Base-by-base conservation (phyloP, 139 green algal species). In the Haematococcus sp. region DNA sequence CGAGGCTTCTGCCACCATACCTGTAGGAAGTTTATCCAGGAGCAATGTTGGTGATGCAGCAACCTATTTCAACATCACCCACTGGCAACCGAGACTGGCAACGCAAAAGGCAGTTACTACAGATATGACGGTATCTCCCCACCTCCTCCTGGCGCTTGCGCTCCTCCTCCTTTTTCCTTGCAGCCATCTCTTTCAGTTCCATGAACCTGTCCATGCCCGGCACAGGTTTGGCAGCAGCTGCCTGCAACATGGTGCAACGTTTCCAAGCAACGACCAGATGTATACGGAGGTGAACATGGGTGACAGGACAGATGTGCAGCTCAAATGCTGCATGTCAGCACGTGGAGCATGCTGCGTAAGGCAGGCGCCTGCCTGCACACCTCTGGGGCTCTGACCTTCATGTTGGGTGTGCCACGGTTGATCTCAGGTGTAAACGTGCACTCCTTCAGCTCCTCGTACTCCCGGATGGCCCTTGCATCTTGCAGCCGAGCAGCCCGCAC, bases 351-450 rank as follows among this genome's bases (percentile, higher is more conserved):
- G 40, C 20, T 23, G 31, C 31, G 5, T 30, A 31, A 15, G 11
- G 40, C 7, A 7, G 40, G 7, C 40, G 7, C 11, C 11, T 49
- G 40, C 40, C 40, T 49, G 40, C 40, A 49, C 25, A 44, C 25
- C 20, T 65, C 75, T 15, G 52, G 71, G 33, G 64, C 66, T 19
- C 22, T 65, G 54, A 49, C 40, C 40, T 49, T 61, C 4, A 13
- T 61, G 52, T 4, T 28, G 23, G 52, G 52, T 13, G 20, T 61
- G 22, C 63, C 63, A 32, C 68, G 73, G 44, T 83, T 88, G 55
- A 86, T 80, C 61, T 80, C 80, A 32, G 84, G 84, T 34, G 75
- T 80, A 60, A 89, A 89, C 17, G 84, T 89, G 75, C 84, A 89
- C 68, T 84, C 74, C 70, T 80, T 80, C 2, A 86, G 58, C 69